phyloP scores from a whole-genome alignment of 23 red algal species.

The Cyanidium caldarium region DNA sequence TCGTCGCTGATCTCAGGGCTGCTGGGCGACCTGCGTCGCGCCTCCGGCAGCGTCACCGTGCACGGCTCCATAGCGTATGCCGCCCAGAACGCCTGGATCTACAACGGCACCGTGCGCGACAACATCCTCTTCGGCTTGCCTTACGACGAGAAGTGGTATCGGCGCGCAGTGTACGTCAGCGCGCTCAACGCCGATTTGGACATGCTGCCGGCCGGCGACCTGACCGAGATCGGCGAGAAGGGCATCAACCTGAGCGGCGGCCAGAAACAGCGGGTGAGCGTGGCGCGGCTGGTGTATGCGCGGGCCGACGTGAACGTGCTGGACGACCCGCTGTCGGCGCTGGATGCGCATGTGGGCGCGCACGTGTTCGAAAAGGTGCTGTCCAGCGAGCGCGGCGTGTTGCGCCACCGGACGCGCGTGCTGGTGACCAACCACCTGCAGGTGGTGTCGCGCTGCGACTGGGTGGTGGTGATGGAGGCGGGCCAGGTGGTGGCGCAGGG shows the following conservation, averaged over 20 bases:
- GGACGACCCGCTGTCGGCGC: slow-evolving; percentile 86
- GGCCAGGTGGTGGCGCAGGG: slow-evolving; percentile 28
- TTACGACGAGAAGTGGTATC: slow-evolving; percentile 48
- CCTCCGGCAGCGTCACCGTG: slow-evolving; percentile 19
- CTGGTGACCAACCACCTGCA: slow-evolving; percentile 96
- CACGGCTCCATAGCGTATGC: slow-evolving; percentile 60
- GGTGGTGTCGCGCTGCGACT: slow-evolving; percentile 47
- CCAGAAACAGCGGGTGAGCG: slow-evolving; percentile 82
- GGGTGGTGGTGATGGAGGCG: slow-evolving; percentile 30
- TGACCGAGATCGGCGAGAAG: slow-evolving; percentile 93
- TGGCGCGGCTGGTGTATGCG: slow-evolving; percentile 77
- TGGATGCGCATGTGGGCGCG: slow-evolving; percentile 88
- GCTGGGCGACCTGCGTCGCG: slow-evolving; percentile 70
- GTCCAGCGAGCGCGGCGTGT: slow-evolving; percentile 25
- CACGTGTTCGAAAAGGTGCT: slow-evolving; percentile 68
- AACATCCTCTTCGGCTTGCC: slow-evolving; percentile 83
- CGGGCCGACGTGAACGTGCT: slow-evolving; percentile 58
- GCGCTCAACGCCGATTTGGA: slow-evolving; percentile 62
- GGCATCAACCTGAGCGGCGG: slow-evolving; percentile 97
- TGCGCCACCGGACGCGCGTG: slow-evolving; percentile 32
- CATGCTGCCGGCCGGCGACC: slow-evolving; percentile 68
- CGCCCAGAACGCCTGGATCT: slow-evolving; percentile 85
- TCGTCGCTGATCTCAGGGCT: slow-evolving; percentile 68
- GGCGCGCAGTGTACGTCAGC: slow-evolving; percentile 39
- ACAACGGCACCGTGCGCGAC: slow-evolving; percentile 78